Conservation (phyloP, 768 basidiomycete species). For the Serendipita indica region DNA sequence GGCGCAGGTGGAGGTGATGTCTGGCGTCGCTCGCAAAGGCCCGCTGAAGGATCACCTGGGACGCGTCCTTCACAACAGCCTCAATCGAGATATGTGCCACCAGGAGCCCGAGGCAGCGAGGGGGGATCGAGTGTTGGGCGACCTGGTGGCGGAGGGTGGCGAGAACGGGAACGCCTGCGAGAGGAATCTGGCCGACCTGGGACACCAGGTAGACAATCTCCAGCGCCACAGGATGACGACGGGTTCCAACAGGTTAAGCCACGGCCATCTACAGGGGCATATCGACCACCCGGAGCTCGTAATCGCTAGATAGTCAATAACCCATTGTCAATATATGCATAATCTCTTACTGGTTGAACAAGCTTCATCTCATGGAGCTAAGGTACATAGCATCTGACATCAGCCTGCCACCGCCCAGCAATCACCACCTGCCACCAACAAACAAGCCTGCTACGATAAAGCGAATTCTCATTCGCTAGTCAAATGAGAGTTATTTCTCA, state of each 20-base stretch:
- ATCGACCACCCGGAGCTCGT: constrained; percentile 12
- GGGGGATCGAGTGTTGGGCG: neutral
- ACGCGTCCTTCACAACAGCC: neutral
- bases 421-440: too few species aligned
- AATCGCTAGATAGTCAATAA: too few species aligned
- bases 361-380: too few species aligned
- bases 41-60: neutral
- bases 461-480: too few species aligned
- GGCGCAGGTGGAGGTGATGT: neutral
- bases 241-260: neutral
- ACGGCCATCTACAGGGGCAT: constrained; percentile 10
- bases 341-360: too few species aligned
- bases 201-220: constrained; percentile 14
- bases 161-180: neutral
- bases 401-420: too few species aligned
- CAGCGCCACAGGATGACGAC: constrained; percentile 12
- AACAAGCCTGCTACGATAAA: too few species aligned
- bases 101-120: neutral
- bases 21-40: constrained; percentile 3
- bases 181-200: constrained; percentile 9
- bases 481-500: too few species aligned
- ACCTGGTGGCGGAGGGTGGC: constrained; percentile 14
- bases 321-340: too few species aligned
- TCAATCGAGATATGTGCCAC: constrained; percentile 7
- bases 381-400: too few species aligned